phyloP scores from a whole-genome alignment of 2,329 filamentous ascomycete genomes.

The Fusarium sacchari region DNA sequence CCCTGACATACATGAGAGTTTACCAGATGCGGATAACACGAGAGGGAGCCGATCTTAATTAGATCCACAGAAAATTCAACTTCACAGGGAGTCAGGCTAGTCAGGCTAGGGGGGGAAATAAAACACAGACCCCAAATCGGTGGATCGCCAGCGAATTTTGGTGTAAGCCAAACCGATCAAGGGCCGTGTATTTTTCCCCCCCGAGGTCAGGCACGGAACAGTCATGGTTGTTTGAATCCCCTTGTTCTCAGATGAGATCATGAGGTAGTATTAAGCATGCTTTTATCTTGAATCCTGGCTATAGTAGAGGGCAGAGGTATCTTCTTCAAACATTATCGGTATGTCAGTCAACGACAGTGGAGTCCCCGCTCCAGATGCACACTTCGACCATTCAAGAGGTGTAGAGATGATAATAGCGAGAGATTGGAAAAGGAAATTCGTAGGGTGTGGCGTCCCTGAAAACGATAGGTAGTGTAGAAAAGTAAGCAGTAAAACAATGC shows the following conservation, averaged over 20 bases:
- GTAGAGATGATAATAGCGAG: slow-evolving; percentile 37
- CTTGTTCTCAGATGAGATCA: slow-evolving; percentile 16
- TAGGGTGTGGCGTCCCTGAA: slow-evolving; percentile 41
- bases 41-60: slow-evolving; percentile 35
- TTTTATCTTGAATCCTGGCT: slow-evolving; percentile 42
- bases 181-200: no score
- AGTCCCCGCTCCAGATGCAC: slow-evolving; percentile 34
- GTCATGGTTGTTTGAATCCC: slow-evolving; percentile 15
- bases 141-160: no score
- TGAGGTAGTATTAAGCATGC: slow-evolving; percentile 38
- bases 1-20: slow-evolving; percentile 7
- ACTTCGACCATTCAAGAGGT: slow-evolving; percentile 29
- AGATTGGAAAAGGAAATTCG: slow-evolving; percentile 31
- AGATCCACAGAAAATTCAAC: slow-evolving; percentile 10
- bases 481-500: slow-evolving; percentile 38
- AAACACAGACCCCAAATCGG: no score
- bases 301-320: slow-evolving; percentile 34
- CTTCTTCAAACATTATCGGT: slow-evolving; percentile 37
- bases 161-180: no score
- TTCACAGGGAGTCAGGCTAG: slow-evolving; percentile 5
- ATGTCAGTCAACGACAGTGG: slow-evolving; percentile 37
- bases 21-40: slow-evolving; percentile 14
- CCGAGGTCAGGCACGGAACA: neutral
- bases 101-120: no score
- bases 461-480: slow-evolving; percentile 38